Percentiles rank a stretch among this genome's conserved stretches.
Conservation (phyloP, 1,284 basidiomycete genomes). For the Ustilago tritici region DNA sequence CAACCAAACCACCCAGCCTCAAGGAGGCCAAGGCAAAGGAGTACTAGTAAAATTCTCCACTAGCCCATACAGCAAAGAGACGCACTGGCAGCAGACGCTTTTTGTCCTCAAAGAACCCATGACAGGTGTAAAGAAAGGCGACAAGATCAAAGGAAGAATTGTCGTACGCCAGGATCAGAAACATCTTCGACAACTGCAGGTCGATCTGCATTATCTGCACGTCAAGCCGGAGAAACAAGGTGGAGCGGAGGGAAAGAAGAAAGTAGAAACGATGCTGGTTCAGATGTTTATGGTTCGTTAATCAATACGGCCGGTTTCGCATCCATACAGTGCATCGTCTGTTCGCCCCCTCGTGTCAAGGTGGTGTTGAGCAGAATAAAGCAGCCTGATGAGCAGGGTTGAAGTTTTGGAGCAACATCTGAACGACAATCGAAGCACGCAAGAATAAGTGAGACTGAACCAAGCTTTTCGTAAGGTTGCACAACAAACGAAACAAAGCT, state of each 20-base stretch:
- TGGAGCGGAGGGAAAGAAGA: slow-evolving; percentile 14
- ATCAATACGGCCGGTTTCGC: not conserved
- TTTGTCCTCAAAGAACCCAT: slow-evolving; percentile 88
- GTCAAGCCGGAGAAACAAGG: not conserved
- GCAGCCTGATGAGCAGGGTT: too few species aligned
- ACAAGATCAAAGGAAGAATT: slow-evolving; percentile 83
- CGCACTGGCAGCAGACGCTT: slow-evolving; percentile 98
- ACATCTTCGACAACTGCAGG: slow-evolving; percentile 90
- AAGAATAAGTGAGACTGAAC: too few species aligned
- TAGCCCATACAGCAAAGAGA: slow-evolving; percentile 84
- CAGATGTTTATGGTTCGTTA: slow-evolving; percentile 81
- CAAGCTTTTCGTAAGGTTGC: too few species aligned
- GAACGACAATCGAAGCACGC: too few species aligned
- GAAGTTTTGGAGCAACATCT: too few species aligned
- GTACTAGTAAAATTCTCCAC: slow-evolving; percentile 87
- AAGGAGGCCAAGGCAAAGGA: slow-evolving; percentile 66
- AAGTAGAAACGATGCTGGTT: slow-evolving; percentile 71
- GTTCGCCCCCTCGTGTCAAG: too few species aligned
- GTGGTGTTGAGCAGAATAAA: too few species aligned
- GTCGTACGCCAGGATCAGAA: slow-evolving; percentile 81
- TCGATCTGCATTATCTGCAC: slow-evolving; percentile 84
- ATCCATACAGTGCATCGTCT: too few species aligned
- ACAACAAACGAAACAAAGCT: too few species aligned
- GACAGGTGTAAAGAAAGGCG: slow-evolving; percentile 77
- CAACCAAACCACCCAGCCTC: slow-evolving; percentile 73